Percentiles rank a stretch among this genome's conserved stretches.
These are phyloP conservation scores for Agrocybe praecox DNA, from an alignment of 768 basidiomycete species.

Conservation along the genomic window DNA sequence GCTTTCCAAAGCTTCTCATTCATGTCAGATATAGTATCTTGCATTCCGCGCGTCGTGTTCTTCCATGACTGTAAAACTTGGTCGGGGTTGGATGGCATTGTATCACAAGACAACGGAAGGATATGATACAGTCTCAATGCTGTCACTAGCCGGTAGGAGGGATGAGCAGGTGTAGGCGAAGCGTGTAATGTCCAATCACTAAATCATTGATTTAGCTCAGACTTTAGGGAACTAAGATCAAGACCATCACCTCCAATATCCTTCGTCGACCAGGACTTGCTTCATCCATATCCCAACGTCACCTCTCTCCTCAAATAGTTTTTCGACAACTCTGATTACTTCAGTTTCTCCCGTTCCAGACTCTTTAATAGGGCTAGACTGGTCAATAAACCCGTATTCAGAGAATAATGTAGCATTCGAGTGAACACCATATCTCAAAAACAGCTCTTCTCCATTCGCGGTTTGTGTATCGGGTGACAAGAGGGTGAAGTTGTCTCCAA, in stretches of 20 bases:
- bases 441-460: slow-evolving; percentile 62
- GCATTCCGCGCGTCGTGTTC: slow-evolving; percentile 50
- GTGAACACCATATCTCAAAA: slow-evolving; percentile 81
- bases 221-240: not conserved
- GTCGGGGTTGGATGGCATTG: slow-evolving; percentile 24
- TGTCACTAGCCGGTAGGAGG: slow-evolving; percentile 79
- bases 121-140: slow-evolving; percentile 69
- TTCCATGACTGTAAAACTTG: slow-evolving; percentile 49
- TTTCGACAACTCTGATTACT: slow-evolving; percentile 55
- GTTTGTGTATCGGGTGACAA: slow-evolving; percentile 46
- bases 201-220: slow-evolving; percentile 4
- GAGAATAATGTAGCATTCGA: slow-evolving; percentile 75
- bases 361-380: slow-evolving; percentile 26
- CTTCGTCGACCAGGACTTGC: slow-evolving; percentile 54
- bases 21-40: slow-evolving; percentile 43
- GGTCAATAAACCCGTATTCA: slow-evolving; percentile 88
- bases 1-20: slow-evolving; percentile 53
- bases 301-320: slow-evolving; percentile 47
- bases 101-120: slow-evolving; percentile 28
- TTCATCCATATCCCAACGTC: slow-evolving; percentile 47
- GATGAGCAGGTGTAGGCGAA: slow-evolving; percentile 61
- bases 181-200: slow-evolving; percentile 84
- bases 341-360: slow-evolving; percentile 57
- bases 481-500: slow-evolving; percentile 52
- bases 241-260: slow-evolving; percentile 79